Base-by-base conservation (phyloP, 2,329 filamentous ascomycete species). In the Epichloe baconii region DNA sequence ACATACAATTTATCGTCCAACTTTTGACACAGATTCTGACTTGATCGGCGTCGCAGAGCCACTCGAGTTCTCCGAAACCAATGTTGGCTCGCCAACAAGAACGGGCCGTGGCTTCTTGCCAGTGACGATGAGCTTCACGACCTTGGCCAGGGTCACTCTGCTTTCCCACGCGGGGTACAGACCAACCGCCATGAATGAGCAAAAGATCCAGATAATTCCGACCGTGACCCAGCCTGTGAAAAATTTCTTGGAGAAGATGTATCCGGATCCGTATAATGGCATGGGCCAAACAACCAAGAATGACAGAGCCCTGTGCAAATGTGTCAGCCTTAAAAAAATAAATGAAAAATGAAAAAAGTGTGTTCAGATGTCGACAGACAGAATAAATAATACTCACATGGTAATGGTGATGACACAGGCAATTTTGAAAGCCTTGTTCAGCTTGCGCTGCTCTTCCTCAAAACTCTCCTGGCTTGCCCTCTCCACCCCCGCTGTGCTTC, bases 281-380 rank as follows among this genome's bases (percentile, higher is more conserved):
- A 95, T 91, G 0, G 90, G 89, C 88, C 89, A 95, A 15, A 95
- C 76, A 2, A 95, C 74, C 0, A 95, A 71, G 51, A 95, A 72
- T 0, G 80, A 75, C 0, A 95, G 54, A 0, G 87, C 86, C 70
- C 56, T 63, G 47, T 42, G 36, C 14, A 5, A 14, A n/a, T 14
- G 36, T 14, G 15, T 38, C 5, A 38, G 14, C 14, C 15, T 2
- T 0, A 14, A 37, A 37, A 37, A 5, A 5, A 4, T 1, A 2
- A 17, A 17, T 17, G 17, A 2, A 12, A 17, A 12, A 12, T 7
- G 7, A 26, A 7, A 26, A 26, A 31, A 31, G 26, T 31, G 26
- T 31, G 26, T 11, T 11, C 31, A 31, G 3, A 31, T 31, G 31
- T 11, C 31, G 10, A 35, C 5, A 14, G n/a, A 4, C 17, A 35